Evolutionary conservation across 148 eudicot genomes (phyloP).

Genomic region (Rhododendron williamsianum): DNA sequence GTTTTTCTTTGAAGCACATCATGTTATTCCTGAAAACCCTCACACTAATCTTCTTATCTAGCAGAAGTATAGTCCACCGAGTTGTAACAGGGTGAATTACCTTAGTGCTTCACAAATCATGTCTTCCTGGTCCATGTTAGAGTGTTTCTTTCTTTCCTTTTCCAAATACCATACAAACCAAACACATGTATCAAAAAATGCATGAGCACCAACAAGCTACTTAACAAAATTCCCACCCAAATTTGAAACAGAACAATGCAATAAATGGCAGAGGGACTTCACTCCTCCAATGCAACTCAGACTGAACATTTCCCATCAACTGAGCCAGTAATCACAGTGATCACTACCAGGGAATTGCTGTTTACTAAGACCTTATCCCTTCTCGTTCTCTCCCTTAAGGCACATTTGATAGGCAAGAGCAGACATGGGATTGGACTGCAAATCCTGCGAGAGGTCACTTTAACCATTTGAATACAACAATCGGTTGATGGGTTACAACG

Average conservation of each 20-base stretch:
- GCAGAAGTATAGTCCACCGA: neutral
- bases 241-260: neutral
- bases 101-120: neutral
- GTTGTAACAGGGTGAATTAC: neutral
- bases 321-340: neutral
- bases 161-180: neutral
- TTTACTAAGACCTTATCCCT: neutral
- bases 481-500: neutral
- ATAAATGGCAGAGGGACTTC: neutral
- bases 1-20: neutral
- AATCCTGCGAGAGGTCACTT: neutral
- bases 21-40: neutral
- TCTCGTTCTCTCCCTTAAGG: neutral
- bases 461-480: neutral
- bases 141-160: neutral
- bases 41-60: neutral
- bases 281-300: neutral
- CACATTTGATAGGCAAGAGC: neutral
- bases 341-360: neutral
- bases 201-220: neutral
- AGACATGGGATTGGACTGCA: neutral
- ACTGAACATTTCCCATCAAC: neutral
- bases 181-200: neutral
- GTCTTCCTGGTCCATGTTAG: constrained; percentile 1
- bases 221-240: neutral